Evolutionary conservation across 2,329 filamentous ascomycete genomes (phyloP), one percentile per base, ranked within the genome.

Genomic region (Aspergillus jensenii): DNA sequence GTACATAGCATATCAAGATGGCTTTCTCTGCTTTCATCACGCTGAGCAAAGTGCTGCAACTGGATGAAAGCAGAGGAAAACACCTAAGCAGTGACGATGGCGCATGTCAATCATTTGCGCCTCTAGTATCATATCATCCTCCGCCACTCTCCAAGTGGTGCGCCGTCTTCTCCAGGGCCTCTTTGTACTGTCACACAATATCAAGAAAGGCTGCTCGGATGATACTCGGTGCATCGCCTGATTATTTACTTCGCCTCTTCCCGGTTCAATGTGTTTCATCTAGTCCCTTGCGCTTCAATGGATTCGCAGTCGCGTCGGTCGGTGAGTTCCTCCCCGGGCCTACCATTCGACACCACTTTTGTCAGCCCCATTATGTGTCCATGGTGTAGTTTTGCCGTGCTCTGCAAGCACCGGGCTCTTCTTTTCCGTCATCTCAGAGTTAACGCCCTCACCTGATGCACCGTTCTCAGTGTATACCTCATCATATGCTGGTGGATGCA

Each of bases 271-370:
- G 44, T 11, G 12, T 47, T 52, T 65, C 66, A 61, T 67, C 59
- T 31, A 59, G 45, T 7, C 58, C 63, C 60, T 75, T 75, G 47
- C 73, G 71, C 59, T 76, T 76, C 46, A 74, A 57, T 47, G 69
- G 73, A 59, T 74, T 74, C 48, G 59, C 61, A 9, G 62, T 47
- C 21, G 41, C 43, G 40, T 56, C 48, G 35, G 48, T 47, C 37
- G 60, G 59, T 23, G 58, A 55, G 19, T 27, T 58, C 8, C 55
- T 61, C 45, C 60, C 61, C 35, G 59, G 55, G 55, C 62, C 69
- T 73, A 72, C 70, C 68, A 71, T 54, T 64, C 55, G 62, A 67
- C 65, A 59, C 59, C 56, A 60, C 54, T 52, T 46, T 50, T 56
- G 68, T 72, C 65, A 73, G 71, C 54, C 53, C 58, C 45, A 58